Evolutionary conservation across 345 rosid genomes (phyloP).

Genomic region (Mercurialis annua): DNA sequence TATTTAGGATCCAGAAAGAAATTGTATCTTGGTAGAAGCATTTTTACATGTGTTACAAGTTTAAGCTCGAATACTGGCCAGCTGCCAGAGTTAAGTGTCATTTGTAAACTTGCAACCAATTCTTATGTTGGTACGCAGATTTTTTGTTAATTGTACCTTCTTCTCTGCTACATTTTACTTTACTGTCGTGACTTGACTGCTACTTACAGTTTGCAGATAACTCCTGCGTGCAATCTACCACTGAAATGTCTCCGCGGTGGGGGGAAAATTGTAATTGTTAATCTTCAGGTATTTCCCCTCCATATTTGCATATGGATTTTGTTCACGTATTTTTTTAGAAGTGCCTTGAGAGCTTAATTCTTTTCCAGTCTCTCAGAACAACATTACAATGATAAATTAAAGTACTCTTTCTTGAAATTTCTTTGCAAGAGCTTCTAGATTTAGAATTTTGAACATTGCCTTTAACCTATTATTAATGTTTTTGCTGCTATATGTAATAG

Average conservation of each 20-base stretch:
- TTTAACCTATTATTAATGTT: not conserved
- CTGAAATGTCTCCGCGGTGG: slow-evolving; percentile 84
- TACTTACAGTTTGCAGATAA: slow-evolving; percentile 87
- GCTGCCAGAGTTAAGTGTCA: not conserved
- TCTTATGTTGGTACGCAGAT: not conserved
- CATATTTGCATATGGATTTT: not conserved
- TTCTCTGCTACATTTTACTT: not conserved
- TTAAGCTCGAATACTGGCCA: not conserved
- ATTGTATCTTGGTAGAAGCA: not conserved
- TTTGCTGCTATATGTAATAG: not conserved
- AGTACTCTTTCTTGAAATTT: not conserved
- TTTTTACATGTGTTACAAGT: not conserved
- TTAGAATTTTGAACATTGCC: not conserved
- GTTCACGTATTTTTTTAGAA: not conserved
- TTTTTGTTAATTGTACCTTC: not conserved
- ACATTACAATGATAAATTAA: not conserved
- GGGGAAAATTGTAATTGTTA: slow-evolving; percentile 89
- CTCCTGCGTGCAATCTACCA: slow-evolving; percentile 99
- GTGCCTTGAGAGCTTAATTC: not conserved
- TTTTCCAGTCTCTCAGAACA: not conserved
- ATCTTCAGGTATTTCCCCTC: slow-evolving; percentile 67
- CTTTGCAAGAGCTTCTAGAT: not conserved
- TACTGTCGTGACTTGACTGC: not conserved
- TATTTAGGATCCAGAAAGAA: not conserved
- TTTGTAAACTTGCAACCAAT: not conserved